Percentiles rank a stretch among this genome's conserved stretches.
These are phyloP conservation scores for Mortierella sp. DNA, from an alignment of 371 early-diverging fungal genomes.

Conservation along the genomic window DNA sequence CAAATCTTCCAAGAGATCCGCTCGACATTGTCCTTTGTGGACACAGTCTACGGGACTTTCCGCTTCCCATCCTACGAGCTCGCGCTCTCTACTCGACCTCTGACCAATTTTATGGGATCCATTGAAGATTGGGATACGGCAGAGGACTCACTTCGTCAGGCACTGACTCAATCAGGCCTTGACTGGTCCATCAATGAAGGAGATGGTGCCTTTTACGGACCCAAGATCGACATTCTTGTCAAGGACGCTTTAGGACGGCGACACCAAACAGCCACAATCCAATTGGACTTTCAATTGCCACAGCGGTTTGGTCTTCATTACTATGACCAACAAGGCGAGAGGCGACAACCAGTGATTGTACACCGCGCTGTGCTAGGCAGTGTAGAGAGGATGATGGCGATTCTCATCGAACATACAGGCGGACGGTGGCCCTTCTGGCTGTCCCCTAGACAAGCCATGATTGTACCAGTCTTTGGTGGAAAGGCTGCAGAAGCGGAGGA, in stretches of 20 bases:
- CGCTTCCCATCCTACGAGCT: conserved; percentile 88
- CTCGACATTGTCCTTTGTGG: conserved; percentile 83
- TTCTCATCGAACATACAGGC: conserved; percentile 89
- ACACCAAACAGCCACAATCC: conserved; percentile 99
- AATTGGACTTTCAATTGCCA: conserved; percentile 97
- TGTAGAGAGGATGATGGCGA: conserved; percentile 96
- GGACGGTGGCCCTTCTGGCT: conserved; percentile 99
- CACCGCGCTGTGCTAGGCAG: conserved; percentile 96
- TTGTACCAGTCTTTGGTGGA: conserved; percentile 83
- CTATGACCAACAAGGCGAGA: conserved; percentile 60
- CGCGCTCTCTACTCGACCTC: conserved; percentile 97
- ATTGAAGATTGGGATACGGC: conserved; percentile 96
- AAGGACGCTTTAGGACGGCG: conserved; percentile 93
- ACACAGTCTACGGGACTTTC: conserved; percentile 90
- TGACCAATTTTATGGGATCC: conserved; percentile 94
- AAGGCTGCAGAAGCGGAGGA: conserved; percentile 63
- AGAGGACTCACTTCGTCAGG: conserved; percentile 84
- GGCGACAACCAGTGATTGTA: conserved; percentile 90
- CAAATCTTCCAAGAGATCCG: conserved; percentile 86
- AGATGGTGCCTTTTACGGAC: conserved; percentile 99
- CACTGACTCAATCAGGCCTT: conserved; percentile 81
- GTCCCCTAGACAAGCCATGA: conserved; percentile 94
- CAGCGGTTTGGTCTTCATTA: conserved; percentile 89
- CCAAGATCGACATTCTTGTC: conserved; percentile 99
- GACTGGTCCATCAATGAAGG: conserved; percentile 95